Evolutionary conservation across 106 monocot genomes (phyloP).

Genomic region (Dioscorea zingiberensis): DNA sequence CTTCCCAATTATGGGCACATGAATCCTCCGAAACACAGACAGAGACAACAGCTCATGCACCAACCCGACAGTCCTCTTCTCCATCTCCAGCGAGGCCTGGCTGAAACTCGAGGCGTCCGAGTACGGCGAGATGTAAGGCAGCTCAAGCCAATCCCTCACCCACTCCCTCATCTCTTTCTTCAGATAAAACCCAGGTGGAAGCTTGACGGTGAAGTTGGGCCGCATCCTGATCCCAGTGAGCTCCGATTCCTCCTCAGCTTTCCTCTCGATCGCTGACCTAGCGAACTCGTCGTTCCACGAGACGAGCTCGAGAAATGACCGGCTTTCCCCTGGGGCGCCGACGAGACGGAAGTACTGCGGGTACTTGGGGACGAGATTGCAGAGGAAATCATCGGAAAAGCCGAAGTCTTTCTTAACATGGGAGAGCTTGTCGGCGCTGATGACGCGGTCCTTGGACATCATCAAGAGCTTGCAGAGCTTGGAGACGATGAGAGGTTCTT

Average conservation of each 20-base stretch:
- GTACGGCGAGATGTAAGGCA: conserved; percentile 88
- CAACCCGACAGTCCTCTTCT: conserved; percentile 75
- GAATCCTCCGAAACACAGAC: conserved; percentile 46
- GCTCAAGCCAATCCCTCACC: conserved; percentile 83
- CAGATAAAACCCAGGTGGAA: conserved; percentile 63
- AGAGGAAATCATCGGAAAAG: conserved; percentile 64
- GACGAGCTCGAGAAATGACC: conserved; percentile 49
- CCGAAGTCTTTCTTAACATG: conserved; percentile 73
- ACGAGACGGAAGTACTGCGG: conserved; percentile 34
- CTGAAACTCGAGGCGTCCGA: conserved; percentile 42
- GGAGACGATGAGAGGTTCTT: conserved; percentile 29
- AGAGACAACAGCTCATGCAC: conserved; percentile 81
- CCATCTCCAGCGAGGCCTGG: conserved; percentile 68
- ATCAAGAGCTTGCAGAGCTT: conserved; percentile 20
- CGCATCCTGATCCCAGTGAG: conserved; percentile 49
- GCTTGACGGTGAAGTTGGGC: conserved; percentile 60
- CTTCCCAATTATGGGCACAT: conserved; percentile 68
- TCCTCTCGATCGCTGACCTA: conserved; percentile 46
- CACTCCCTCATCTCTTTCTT: conserved; percentile 91
- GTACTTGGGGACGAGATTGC: conserved; percentile 40
- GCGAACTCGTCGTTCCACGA: conserved; percentile 63
- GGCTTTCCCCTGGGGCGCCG: conserved; percentile 29
- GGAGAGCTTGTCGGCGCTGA: conserved; percentile 51
- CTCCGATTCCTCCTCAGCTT: conserved; percentile 53
- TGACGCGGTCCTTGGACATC: conserved; percentile 29